Evolutionary conservation across 805 yeast species (phyloP), one percentile per base, ranked within the genome.

Genomic region (Saturnispora sekii): DNA sequence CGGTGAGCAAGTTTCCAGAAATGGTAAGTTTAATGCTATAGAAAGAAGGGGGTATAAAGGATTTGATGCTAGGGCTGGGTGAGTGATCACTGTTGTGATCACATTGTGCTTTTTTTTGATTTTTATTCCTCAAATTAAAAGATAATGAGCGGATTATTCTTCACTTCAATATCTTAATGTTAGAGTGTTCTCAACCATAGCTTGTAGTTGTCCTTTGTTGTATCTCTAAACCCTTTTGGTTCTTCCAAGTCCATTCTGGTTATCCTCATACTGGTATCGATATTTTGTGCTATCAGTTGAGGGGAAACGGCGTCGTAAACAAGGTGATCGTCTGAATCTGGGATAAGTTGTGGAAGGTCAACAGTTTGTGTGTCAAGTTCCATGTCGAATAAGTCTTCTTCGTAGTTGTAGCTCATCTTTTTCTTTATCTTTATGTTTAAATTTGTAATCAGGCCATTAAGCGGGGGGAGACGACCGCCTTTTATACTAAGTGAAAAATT

Each of bases 131-230:
- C 26, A 21, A 21, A 21, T 21, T 21, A 21, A 21, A 21, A 21
- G 26, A 21, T 21, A 21, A 21, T 21, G 26, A 21, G 18, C 32
- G 10, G 15, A 29, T 38, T 28, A 30, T 29, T 14, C 12, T 29
- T 8, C 28, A 21, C 28, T 36, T 36, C n/a, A 18, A 26, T 15
- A 11, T 36, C 18, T 18, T 16, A 17, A 8, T 35, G 29, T 33
- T 16, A 41, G 21, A 28, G 44, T 6, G 44, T 28, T n/a, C 32
- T 12, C 15, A 43, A 37, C 45, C 45, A 43, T 18, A 43, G 18
- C 29, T 36, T 36, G 38, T 43, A 43, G 16, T 43, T 43, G 32
- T 37, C 41, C 40, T 42, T 42, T 9, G 40, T n/a, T 16, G 41
- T 38, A n/a, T 38, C 41, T 30, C 32, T 38, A 21, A 21, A 21